phyloP scores from a whole-genome alignment of 192 early-diverging fungal genomes.

The Geranomyces variabilis region DNA sequence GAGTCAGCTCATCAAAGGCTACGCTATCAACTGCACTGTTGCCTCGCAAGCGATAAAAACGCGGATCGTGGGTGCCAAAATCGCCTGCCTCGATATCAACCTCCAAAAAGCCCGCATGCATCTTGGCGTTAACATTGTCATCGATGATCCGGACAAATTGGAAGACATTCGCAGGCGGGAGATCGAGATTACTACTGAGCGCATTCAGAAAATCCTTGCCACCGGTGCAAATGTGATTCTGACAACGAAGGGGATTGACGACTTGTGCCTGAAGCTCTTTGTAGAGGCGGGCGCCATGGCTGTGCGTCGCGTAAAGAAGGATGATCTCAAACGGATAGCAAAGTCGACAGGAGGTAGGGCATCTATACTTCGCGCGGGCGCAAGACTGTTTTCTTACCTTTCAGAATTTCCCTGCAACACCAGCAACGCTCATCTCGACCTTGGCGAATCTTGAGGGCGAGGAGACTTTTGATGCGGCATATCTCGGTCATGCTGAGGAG shows the following conservation, averaged over 20 bases:
- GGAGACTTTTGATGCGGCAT: conserved; percentile 90
- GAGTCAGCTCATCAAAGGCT: conserved; percentile 86
- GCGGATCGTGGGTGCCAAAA: conserved; percentile 83
- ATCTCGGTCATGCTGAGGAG: conserved; percentile 91
- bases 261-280: conserved; percentile 97
- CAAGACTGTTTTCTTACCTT: not conserved
- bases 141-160: conserved; percentile 97
- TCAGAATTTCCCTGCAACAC: not conserved
- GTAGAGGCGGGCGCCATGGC: conserved; percentile 98
- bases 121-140: conserved; percentile 95
- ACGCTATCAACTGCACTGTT: conserved; percentile 97
- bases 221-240: conserved; percentile 97
- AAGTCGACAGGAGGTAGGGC: conserved; percentile 86
- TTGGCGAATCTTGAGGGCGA: conserved; percentile 98
- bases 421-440: conserved; percentile 88
- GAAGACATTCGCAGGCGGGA: conserved; percentile 95
- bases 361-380: not conserved
- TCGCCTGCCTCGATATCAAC: conserved; percentile 98
- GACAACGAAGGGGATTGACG: conserved; percentile 99
- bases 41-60: conserved; percentile 94
- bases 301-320: conserved; percentile 93
- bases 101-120: conserved; percentile 98
- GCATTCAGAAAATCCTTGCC: conserved; percentile 91
- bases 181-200: conserved; percentile 93
- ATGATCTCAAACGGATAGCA: conserved; percentile 96